Conservation (phyloP, 2,329 filamentous ascomycete species). For the Aspergillus caelatus region DNA sequence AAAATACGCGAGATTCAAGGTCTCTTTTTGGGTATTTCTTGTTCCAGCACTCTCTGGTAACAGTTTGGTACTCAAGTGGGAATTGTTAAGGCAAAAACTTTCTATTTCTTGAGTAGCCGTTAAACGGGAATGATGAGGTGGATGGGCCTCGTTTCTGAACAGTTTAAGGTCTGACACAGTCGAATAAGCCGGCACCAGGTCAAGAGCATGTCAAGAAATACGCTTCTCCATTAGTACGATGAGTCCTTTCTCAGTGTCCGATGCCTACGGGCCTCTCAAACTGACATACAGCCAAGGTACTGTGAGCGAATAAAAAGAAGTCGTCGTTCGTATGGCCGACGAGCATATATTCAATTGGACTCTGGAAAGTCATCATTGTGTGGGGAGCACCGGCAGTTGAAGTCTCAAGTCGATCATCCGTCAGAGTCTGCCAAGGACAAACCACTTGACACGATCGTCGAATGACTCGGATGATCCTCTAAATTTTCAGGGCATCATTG, state of each 20-base stretch:
- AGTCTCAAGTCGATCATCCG: neutral
- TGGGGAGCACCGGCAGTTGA: neutral
- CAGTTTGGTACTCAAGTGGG: neutral
- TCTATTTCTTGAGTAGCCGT: neutral
- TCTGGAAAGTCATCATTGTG: neutral
- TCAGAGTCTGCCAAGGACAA: neutral
- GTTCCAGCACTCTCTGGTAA: neutral
- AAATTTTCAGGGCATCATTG: too few relatives aligned
- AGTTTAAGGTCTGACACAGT: neutral
- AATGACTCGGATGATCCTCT: neutral
- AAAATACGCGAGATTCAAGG: neutral
- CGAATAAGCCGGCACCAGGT: neutral
- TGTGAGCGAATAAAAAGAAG: neutral
- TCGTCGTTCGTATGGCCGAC: neutral
- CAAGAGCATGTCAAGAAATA: neutral
- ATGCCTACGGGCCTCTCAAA: neutral
- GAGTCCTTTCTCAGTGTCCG: neutral
- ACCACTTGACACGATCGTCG: neutral
- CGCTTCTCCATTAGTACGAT: neutral
- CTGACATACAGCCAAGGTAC: neutral
- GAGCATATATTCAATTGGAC: neutral
- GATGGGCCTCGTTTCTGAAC: neutral
- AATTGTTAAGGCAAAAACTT: neutral
- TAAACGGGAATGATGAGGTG: neutral
- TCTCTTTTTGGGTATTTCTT: too few relatives aligned